phyloP scores from a whole-genome alignment of 805 yeast species.

The Yarrowia osloensis region DNA sequence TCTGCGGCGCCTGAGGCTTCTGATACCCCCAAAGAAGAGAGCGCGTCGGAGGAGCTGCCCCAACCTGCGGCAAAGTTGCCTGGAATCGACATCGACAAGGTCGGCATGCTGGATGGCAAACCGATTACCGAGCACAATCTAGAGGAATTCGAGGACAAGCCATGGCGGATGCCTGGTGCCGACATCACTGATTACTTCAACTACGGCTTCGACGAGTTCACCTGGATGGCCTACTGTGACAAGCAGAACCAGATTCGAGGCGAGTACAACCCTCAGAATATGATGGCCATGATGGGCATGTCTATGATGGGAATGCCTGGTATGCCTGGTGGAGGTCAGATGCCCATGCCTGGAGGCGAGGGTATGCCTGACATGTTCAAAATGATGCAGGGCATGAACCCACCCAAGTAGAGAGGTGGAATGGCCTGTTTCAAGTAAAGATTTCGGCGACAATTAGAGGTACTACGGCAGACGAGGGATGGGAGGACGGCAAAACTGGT shows the following conservation, averaged over 20 bases:
- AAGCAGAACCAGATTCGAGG: slow-evolving; percentile 81
- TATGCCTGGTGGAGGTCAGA: slow-evolving; percentile 35
- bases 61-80: slow-evolving; percentile 39
- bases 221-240: slow-evolving; percentile 91
- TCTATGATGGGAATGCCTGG: slow-evolving; percentile 35
- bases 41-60: slow-evolving; percentile 23
- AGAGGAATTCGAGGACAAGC: slow-evolving; percentile 85
- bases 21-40: slow-evolving; percentile 35
- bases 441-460: no score
- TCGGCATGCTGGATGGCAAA: slow-evolving; percentile 74
- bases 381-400: slow-evolving; percentile 26
- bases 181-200: slow-evolving; percentile 93
- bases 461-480: background rate
- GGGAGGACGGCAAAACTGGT: slow-evolving; percentile 15
- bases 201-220: slow-evolving; percentile 92
- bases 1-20: slow-evolving; percentile 36
- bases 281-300: slow-evolving; percentile 51
- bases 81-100: slow-evolving; percentile 66
- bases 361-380: slow-evolving; percentile 27
- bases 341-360: slow-evolving; percentile 29
- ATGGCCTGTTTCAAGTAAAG: background rate
- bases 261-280: slow-evolving; percentile 79
- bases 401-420: slow-evolving; percentile 7
- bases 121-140: slow-evolving; percentile 81
- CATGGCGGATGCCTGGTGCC: slow-evolving; percentile 98